Conservation (phyloP, 2,329 filamentous ascomycete genomes). For the Rachicladosporium sp. region DNA sequence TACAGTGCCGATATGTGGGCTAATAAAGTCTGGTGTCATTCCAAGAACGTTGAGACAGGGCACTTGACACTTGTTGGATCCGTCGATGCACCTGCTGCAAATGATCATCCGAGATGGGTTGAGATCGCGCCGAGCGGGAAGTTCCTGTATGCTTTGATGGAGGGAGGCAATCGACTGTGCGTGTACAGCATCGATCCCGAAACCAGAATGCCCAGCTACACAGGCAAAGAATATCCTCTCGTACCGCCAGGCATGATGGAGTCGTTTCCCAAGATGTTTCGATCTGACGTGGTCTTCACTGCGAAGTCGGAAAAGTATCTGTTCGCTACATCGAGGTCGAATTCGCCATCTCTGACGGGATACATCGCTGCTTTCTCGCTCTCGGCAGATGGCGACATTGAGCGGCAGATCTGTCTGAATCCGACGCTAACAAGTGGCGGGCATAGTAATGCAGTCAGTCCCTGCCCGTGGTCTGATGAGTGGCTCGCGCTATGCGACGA, state of each 20-base stretch:
- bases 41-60: slow-evolving; percentile 40
- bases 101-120: slow-evolving; percentile 80
- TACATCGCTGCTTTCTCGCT: slow-evolving; percentile 75
- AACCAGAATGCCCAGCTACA: slow-evolving; percentile 67
- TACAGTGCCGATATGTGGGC: slow-evolving; percentile 68
- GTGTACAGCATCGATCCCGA: slow-evolving; percentile 67
- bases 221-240: slow-evolving; percentile 61
- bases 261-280: slow-evolving; percentile 55
- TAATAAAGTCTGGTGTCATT: slow-evolving; percentile 74
- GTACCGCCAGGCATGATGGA: slow-evolving; percentile 57
- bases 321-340: slow-evolving; percentile 73
- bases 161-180: slow-evolving; percentile 72
- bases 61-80: slow-evolving; percentile 57
- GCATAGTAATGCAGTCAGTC: slow-evolving; percentile 77
- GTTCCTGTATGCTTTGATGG: slow-evolving; percentile 79
- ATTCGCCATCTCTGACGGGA: slow-evolving; percentile 62
- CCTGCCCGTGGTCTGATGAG: slow-evolving; percentile 73
- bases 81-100: slow-evolving; percentile 55
- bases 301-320: slow-evolving; percentile 60
- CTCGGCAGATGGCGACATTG: slow-evolving; percentile 52
- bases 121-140: slow-evolving; percentile 67
- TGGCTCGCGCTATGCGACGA: slow-evolving; percentile 83
- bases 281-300: slow-evolving; percentile 68
- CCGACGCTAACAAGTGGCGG: slow-evolving; percentile 79
- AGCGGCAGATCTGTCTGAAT: slow-evolving; percentile 66